phyloP scores from a whole-genome alignment of 768 basidiomycete species.

The Arthromyces matolae region DNA sequence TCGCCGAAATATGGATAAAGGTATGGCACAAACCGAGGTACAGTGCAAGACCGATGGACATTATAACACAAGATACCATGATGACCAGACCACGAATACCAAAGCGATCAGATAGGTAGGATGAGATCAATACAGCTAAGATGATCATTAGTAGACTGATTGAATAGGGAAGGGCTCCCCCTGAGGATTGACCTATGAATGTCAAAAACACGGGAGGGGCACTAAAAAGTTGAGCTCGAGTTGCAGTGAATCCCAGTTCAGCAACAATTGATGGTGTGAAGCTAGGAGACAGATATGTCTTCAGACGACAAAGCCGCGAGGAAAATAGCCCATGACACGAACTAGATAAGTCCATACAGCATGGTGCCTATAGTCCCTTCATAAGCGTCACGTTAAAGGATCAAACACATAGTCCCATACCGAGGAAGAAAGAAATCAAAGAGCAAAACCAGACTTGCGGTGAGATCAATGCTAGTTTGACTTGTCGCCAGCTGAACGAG shows the following conservation, averaged over 20 bases:
- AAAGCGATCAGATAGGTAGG: constrained; percentile 52
- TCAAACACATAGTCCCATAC: constrained; percentile 29
- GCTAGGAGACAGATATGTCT: too few relatives aligned
- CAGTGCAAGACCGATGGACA: constrained; percentile 49
- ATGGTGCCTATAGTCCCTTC: constrained; percentile 30
- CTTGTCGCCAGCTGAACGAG: constrained; percentile 55
- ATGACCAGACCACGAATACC: constrained; percentile 44
- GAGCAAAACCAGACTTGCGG: constrained; percentile 54
- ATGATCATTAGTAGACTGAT: neutral
- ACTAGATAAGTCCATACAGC: constrained; percentile 49
- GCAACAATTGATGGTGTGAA: constrained; percentile 74
- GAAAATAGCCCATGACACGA: too few relatives aligned
- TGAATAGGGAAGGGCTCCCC: neutral
- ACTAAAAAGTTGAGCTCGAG: constrained; percentile 57
- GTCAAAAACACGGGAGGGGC: constrained; percentile 54
- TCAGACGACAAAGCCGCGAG: too few relatives aligned
- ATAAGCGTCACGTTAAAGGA: too few relatives aligned
- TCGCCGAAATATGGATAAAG: too few relatives aligned
- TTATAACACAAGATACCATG: constrained; percentile 42
- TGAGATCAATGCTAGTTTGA: constrained; percentile 42
- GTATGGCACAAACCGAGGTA: constrained; percentile 46
- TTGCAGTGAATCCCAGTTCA: constrained; percentile 52
- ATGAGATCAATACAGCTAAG: constrained; percentile 31
- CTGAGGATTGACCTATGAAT: constrained; percentile 38
- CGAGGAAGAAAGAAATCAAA: constrained; percentile 49